These are phyloP conservation scores for Mycena polygramma DNA, from an alignment of 768 basidiomycete species.

Conservation along the genomic window DNA sequence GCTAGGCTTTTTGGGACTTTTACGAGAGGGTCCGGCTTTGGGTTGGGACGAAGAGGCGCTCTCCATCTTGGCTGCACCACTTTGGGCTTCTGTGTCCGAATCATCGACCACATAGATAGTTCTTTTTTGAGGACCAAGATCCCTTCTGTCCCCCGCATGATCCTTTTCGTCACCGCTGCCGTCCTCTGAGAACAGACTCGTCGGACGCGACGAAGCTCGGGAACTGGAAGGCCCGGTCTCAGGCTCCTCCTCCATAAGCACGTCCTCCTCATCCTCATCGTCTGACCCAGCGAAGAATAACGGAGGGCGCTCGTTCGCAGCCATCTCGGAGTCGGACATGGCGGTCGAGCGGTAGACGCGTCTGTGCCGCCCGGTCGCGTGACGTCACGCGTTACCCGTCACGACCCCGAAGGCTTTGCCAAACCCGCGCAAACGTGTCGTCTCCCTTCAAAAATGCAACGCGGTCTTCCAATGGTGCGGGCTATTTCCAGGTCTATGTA, in stretches of 20 bases:
- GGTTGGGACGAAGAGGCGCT: conserved; percentile 21
- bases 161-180: conserved; percentile 37
- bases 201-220: conserved; percentile 34
- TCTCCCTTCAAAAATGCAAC: conserved; percentile 77
- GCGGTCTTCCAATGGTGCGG: conserved; percentile 81
- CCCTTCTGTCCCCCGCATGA: no score
- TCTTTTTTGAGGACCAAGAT: conserved; percentile 24
- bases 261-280: conserved; percentile 56
- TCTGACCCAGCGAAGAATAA: conserved; percentile 75
- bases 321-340: conserved; percentile 45
- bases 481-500: not conserved
- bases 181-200: conserved; percentile 30
- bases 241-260: conserved; percentile 26
- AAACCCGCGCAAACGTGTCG: conserved; percentile 23
- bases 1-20: conserved; percentile 23
- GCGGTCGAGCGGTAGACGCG: not conserved
- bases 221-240: conserved; percentile 30
- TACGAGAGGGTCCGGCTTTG: conserved; percentile 40
- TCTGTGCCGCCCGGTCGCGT: not conserved
- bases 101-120: conserved; percentile 45
- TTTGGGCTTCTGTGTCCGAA: conserved; percentile 51
- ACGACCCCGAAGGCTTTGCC: conserved; percentile 3
- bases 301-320: conserved; percentile 49
- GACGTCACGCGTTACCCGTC: not conserved
- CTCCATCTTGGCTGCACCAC: conserved; percentile 47